phyloP scores from a whole-genome alignment of 495 filamentous ascomycete species.

The Lophiostoma macrostomum region DNA sequence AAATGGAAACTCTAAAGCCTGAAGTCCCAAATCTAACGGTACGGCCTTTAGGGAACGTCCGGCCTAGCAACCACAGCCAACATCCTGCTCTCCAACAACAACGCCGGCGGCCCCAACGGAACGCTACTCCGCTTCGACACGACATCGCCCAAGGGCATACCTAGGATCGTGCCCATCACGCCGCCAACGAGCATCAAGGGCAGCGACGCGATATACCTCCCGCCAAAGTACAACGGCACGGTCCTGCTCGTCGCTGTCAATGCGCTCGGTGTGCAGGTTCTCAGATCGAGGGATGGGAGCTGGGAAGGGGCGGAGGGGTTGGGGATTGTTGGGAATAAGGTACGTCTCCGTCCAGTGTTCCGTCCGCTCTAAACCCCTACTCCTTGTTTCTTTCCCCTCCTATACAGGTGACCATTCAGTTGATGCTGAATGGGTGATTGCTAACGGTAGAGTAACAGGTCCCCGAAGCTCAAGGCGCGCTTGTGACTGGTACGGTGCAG shows the following conservation, averaged over 20 bases:
- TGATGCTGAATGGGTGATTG: too few relatives aligned
- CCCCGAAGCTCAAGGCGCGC: neutral
- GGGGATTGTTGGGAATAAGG: constrained; percentile 2
- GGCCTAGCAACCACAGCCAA: neutral
- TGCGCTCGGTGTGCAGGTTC: neutral
- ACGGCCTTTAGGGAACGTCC: neutral
- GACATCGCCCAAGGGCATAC: neutral
- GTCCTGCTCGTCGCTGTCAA: constrained; percentile 5
- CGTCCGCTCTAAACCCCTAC: too few relatives aligned
- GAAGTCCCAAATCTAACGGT: too few relatives aligned
- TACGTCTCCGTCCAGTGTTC: too few relatives aligned
- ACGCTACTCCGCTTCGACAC: constrained; percentile 9
- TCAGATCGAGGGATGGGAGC: neutral
- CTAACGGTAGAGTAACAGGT: too few relatives aligned
- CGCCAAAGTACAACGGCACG: constrained; percentile 4
- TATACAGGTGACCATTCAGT: too few relatives aligned
- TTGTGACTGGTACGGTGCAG: constrained; percentile 8
- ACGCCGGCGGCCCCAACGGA: neutral
- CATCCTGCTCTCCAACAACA: constrained; percentile 5
- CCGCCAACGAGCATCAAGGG: neutral
- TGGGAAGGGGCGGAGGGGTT: constrained; percentile 10
- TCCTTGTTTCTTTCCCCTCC: too few relatives aligned
- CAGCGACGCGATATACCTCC: constrained; percentile 9
- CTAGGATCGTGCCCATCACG: neutral
- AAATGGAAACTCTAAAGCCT: too few relatives aligned